These are phyloP conservation scores for Cardamine occulta DNA, from an alignment of 345 rosid species.

Conservation along the genomic window DNA sequence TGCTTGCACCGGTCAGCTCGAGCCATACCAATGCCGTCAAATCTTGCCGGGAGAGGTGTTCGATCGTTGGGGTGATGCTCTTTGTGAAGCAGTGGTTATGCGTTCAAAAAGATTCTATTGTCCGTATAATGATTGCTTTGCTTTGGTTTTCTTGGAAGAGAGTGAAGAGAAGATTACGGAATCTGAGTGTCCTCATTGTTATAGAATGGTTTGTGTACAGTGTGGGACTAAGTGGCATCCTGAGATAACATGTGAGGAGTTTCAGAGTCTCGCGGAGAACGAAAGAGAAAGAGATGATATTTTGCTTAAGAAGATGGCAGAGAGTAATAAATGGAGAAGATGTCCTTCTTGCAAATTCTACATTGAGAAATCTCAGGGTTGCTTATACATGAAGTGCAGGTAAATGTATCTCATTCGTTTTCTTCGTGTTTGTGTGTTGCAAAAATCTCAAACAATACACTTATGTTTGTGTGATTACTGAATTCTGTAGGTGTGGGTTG, in stretches of 20 bases:
- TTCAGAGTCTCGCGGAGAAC: conserved; percentile 46
- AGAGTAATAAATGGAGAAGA: conserved; percentile 49
- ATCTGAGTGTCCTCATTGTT: conserved; percentile 54
- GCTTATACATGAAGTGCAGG: conserved; percentile 59
- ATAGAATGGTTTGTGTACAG: conserved; percentile 52
- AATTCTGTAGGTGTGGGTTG: conserved; percentile 48
- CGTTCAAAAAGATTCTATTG: conserved; percentile 41
- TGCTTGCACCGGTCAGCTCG: conserved; percentile 23
- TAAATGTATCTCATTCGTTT: conserved; percentile 4
- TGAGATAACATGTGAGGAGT: conserved; percentile 47
- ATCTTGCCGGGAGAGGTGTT: conserved; percentile 30
- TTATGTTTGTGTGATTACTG: neutral
- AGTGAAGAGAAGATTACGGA: conserved; percentile 33
- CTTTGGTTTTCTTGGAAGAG: conserved; percentile 46
- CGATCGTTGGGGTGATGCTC: conserved; percentile 43
- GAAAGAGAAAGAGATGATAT: conserved; percentile 55
- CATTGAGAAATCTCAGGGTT: conserved; percentile 53
- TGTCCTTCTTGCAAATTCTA: conserved; percentile 54
- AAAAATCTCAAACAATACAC: neutral
- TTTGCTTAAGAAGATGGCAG: conserved; percentile 53
- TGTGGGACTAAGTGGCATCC: conserved; percentile 65
- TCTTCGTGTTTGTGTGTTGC: neutral
- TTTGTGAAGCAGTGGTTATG: conserved; percentile 53
- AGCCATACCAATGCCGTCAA: conserved; percentile 30
- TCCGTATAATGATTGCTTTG: conserved; percentile 61